Evolutionary conservation across 352 stramenopile genomes (phyloP).

Genomic region (Blastocystis sp.): DNA sequence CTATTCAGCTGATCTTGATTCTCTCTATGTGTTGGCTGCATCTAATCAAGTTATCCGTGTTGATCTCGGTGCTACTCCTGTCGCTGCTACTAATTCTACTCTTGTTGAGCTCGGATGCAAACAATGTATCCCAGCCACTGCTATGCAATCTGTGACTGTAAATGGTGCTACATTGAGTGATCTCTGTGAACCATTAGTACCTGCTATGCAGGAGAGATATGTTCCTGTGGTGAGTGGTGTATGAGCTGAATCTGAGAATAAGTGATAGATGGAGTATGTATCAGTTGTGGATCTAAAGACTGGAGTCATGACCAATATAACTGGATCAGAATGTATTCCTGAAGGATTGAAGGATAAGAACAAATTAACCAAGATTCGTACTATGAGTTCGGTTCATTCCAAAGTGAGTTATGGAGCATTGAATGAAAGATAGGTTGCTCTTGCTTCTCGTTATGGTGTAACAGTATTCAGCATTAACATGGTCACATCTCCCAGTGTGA

Average conservation of each 20-base stretch:
- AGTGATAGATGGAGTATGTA: background rate
- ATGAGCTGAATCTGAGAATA: background rate
- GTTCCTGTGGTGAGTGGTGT: slow-evolving; percentile 20
- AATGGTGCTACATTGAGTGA: background rate
- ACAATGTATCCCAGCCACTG: background rate
- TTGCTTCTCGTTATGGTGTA: slow-evolving; percentile 9
- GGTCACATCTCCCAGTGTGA: background rate
- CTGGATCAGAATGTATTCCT: background rate
- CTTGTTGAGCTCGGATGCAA: background rate
- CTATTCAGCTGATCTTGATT: background rate
- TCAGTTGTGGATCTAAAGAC: background rate
- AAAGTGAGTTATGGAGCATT: background rate
- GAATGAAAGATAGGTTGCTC: background rate
- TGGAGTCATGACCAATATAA: background rate
- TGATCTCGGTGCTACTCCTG: background rate
- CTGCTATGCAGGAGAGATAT: background rate
- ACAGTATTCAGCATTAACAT: background rate
- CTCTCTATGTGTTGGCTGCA: background rate
- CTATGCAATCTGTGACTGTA: background rate
- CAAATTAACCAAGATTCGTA: background rate
- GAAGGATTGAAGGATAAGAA: background rate
- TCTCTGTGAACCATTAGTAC: background rate
- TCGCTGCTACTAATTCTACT: background rate
- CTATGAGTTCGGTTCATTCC: background rate
- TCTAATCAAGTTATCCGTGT: background rate